A percentile compares a stretch with the other conserved stretches of the same genome.
These are phyloP conservation scores for Harrya chromipes DNA, from an alignment of 768 basidiomycete species.

Conservation along the genomic window DNA sequence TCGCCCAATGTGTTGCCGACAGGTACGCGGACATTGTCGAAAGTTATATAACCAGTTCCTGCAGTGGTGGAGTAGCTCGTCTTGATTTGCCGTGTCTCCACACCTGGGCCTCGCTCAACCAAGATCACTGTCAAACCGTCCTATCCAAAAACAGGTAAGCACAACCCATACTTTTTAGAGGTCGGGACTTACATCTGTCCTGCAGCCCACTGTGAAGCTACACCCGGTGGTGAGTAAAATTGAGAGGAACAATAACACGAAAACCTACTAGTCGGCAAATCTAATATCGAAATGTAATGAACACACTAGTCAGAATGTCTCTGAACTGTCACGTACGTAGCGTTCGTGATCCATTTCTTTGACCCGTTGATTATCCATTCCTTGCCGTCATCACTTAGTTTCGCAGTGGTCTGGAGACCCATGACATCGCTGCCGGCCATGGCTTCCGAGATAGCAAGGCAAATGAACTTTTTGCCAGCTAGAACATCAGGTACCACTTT, in stretches of 20 bases:
- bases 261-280: conserved; percentile 38
- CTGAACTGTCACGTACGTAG: conserved; percentile 33
- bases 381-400: conserved; percentile 62
- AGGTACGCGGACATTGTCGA: conserved; percentile 83
- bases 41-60: conserved; percentile 82
- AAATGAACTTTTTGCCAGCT: conserved; percentile 65
- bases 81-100: conserved; percentile 68
- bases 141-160: conserved; percentile 27
- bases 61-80: conserved; percentile 86
- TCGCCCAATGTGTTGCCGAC: conserved; percentile 77
- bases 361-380: conserved; percentile 70
- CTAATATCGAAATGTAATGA: conserved; percentile 22
- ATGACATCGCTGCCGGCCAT: conserved; percentile 70
- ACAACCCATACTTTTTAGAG: conserved; percentile 10
- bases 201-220: conserved; percentile 61
- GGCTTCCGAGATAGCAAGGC: conserved; percentile 73
- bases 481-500: conserved; percentile 50
- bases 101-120: conserved; percentile 59
- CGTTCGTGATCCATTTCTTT: conserved; percentile 74
- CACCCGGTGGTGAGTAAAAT: conserved; percentile 18
- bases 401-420: conserved; percentile 60
- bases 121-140: conserved; percentile 64
- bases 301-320: neutral
- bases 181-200: conserved; percentile 41
- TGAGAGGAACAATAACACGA: neutral